Evolutionary conservation across 257 asterid genomes (phyloP).

Genomic region (Primulina huaijiensis): DNA sequence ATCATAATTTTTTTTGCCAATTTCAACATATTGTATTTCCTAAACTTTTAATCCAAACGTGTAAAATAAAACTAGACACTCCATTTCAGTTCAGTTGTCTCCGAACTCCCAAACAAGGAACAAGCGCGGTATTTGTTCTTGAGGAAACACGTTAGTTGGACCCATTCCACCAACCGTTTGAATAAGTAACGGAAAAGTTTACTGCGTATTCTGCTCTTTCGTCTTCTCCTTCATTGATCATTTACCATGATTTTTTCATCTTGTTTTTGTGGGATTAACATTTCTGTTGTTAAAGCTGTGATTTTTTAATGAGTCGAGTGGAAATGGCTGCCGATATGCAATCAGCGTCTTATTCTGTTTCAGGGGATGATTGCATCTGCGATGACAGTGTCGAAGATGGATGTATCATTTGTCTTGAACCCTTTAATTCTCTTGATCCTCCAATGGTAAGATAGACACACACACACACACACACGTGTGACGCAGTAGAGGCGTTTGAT

Average conservation of each 20-base stretch:
- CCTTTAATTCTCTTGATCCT: constrained; percentile 45
- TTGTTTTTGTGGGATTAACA: constrained; percentile 22
- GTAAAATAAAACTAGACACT: too few species aligned
- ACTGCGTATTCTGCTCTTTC: constrained; percentile 14
- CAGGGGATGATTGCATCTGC: background rate
- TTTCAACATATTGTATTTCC: too few species aligned
- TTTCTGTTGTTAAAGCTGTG: too few species aligned
- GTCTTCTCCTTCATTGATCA: constrained; percentile 17
- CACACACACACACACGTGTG: too few species aligned
- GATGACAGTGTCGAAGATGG: constrained; percentile 54
- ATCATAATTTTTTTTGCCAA: too few species aligned
- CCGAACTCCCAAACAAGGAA: too few species aligned
- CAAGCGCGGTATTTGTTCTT: too few species aligned
- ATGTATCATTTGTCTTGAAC: constrained; percentile 55
- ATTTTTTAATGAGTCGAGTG: background rate
- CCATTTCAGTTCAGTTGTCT: too few species aligned
- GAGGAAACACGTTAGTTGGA: constrained; percentile 22
- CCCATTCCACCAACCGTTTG: constrained; percentile 41
- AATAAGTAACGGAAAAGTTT: constrained; percentile 29
- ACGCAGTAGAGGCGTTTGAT: too few species aligned
- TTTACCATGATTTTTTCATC: constrained; percentile 24
- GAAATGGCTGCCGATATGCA: constrained; percentile 16
- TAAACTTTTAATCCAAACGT: too few species aligned
- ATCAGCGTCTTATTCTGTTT: constrained; percentile 19
- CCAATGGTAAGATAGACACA: constrained; percentile 43